Conservation (phyloP, 352 stramenopile species). For the Globisporangium alternatum region DNA sequence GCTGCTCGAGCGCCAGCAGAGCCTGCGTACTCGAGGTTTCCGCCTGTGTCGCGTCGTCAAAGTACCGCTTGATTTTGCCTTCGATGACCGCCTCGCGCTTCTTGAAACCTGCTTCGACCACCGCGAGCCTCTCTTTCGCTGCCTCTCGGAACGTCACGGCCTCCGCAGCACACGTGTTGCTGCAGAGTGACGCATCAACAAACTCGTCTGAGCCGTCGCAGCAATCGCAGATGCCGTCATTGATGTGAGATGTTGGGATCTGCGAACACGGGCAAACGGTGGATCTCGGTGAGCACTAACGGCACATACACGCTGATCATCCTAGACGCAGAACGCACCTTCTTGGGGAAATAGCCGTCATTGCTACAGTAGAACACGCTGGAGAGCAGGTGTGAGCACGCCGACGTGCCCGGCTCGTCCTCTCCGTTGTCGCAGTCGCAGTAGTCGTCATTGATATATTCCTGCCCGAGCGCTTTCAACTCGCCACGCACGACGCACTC, state of each 20-base stretch:
- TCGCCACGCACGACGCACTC: constrained; percentile 35
- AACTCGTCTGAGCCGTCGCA: constrained; percentile 95
- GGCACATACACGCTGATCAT: neutral
- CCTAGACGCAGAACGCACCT: constrained; percentile 24
- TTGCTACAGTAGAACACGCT: constrained; percentile 78
- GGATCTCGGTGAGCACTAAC: neutral
- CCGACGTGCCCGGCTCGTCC: constrained; percentile 88
- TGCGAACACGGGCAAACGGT: constrained; percentile 7
- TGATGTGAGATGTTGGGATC: constrained; percentile 80
- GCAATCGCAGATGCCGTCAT: constrained; percentile 97
- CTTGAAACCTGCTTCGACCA: constrained; percentile 43
- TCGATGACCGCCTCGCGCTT: constrained; percentile 45
- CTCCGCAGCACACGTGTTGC: constrained; percentile 44
- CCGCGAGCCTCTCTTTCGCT: constrained; percentile 34
- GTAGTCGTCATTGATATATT: constrained; percentile 90
- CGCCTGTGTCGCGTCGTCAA: constrained; percentile 29
- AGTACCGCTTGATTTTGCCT: constrained; percentile 40
- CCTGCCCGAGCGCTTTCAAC: constrained; percentile 26
- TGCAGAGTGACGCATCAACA: constrained; percentile 21
- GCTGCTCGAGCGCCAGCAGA: constrained; percentile 31
- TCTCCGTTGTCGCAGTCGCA: constrained; percentile 90
- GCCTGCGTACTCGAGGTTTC: constrained; percentile 31
- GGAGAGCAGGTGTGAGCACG: constrained; percentile 55
- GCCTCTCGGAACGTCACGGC: constrained; percentile 34
- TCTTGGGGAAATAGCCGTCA: constrained; percentile 49